Evolutionary conservation across 352 stramenopile species (phyloP).

Genomic region (Thraustochytrium striatum): DNA sequence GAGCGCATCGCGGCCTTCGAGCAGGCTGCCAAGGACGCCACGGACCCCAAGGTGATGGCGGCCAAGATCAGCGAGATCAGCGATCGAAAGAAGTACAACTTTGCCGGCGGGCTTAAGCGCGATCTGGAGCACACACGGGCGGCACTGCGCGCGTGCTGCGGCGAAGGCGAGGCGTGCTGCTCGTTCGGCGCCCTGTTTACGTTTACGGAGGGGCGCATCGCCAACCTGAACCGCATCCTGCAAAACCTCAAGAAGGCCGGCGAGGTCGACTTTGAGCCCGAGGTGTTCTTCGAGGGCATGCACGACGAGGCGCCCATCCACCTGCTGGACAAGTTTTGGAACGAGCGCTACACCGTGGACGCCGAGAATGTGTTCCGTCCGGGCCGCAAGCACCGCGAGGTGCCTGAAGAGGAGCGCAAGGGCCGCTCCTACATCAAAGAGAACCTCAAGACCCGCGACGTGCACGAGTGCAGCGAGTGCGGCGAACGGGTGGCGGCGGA

Average conservation of each 20-base stretch:
- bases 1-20: conserved; percentile 35
- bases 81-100: conserved; percentile 47
- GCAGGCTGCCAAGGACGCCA: conserved; percentile 16
- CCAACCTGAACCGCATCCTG: conserved; percentile 41
- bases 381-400: conserved; percentile 3
- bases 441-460: conserved; percentile 1
- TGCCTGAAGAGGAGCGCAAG: conserved; percentile 2
- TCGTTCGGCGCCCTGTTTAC: conserved; percentile 14
- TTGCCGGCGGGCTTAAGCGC: conserved; percentile 11
- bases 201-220: conserved; percentile 13
- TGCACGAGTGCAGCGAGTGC: neutral
- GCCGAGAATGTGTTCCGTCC: conserved; percentile 17
- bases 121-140: conserved; percentile 3
- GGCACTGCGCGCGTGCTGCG: neutral
- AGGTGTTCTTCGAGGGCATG: conserved; percentile 31
- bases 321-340: conserved; percentile 41
- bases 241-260: conserved; percentile 35
- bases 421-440: conserved; percentile 27
- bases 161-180: conserved; percentile 1
- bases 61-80: conserved; percentile 34
- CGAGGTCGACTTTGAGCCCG: conserved; percentile 44
- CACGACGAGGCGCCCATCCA: conserved; percentile 7
- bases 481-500: neutral
- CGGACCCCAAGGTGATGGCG: conserved; percentile 19
- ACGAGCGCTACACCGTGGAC: conserved; percentile 7